phyloP scores from a whole-genome alignment of 768 basidiomycete genomes.

The Leccinum subgranulosum region DNA sequence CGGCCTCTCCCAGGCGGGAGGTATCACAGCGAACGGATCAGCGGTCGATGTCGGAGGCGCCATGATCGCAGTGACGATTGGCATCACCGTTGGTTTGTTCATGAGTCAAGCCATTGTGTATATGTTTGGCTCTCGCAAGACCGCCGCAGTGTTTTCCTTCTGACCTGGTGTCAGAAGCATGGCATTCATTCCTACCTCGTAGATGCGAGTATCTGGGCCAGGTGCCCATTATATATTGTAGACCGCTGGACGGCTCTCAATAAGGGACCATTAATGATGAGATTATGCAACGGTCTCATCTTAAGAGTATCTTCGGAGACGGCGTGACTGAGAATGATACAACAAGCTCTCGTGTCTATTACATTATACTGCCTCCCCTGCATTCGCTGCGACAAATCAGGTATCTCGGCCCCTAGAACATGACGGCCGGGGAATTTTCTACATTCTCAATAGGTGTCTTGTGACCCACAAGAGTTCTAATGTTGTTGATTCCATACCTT shows the following conservation, averaged over 20 bases:
- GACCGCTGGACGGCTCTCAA: constrained; percentile 8
- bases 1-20: constrained; percentile 83
- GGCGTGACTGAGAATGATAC: not conserved
- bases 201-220: constrained; percentile 1
- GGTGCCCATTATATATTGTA: not conserved
- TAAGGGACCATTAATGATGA: not conserved
- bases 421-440: constrained; percentile 86
- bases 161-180: constrained; percentile 26
- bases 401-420: constrained; percentile 55
- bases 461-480: constrained; percentile 94
- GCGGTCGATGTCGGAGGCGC: constrained; percentile 83
- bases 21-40: constrained; percentile 75
- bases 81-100: constrained; percentile 86
- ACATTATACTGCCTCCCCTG: not conserved
- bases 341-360: constrained; percentile 5
- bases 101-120: constrained; percentile 87
- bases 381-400: not conserved
- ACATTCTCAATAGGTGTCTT: constrained; percentile 90
- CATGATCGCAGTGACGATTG: constrained; percentile 88
- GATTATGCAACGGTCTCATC: not conserved
- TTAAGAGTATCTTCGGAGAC: not conserved
- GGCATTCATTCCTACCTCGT: not conserved
- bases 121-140: constrained; percentile 81
- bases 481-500: constrained; percentile 97
- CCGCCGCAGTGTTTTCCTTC: constrained; percentile 83